phyloP scores from a whole-genome alignment of 2,329 filamentous ascomycete species.

The Achaetomium macrosporum region DNA sequence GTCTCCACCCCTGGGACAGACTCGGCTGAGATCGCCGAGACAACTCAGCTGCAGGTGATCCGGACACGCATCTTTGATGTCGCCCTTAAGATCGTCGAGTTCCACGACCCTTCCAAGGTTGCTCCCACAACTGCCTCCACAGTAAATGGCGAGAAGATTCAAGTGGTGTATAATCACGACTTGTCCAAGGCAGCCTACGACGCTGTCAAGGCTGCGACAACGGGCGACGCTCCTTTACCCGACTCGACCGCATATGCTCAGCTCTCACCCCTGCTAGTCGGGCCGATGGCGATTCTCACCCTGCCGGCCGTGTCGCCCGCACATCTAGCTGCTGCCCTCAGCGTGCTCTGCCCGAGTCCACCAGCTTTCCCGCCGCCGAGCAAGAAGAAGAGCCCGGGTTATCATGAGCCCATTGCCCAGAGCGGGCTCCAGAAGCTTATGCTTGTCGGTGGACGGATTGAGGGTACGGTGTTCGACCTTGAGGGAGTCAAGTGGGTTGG shows the following conservation, averaged over 20 bases:
- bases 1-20: constrained; percentile 34
- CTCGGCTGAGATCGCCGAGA: constrained; percentile 47
- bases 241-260: constrained; percentile 43
- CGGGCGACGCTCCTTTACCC: constrained; percentile 26
- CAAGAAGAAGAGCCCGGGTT: constrained; percentile 69
- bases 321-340: constrained; percentile 75
- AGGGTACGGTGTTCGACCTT: constrained; percentile 76
- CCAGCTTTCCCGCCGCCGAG: constrained; percentile 72
- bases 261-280: constrained; percentile 71
- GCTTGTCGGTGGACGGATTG: constrained; percentile 78
- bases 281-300: constrained; percentile 72
- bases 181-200: constrained; percentile 49
- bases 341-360: constrained; percentile 66
- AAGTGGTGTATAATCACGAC: constrained; percentile 41
- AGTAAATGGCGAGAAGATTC: constrained; percentile 31
- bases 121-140: constrained; percentile 30
- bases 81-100: constrained; percentile 80
- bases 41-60: constrained; percentile 73
- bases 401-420: constrained; percentile 75
- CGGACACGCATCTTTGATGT: constrained; percentile 85
- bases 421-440: constrained; percentile 79
- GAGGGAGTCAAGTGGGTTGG: constrained; percentile 62
- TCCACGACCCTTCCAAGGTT: constrained; percentile 53
- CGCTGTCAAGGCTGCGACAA: constrained; percentile 36
- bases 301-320: constrained; percentile 79